Percentiles rank a stretch among this genome's conserved stretches.
phyloP scores from a whole-genome alignment of 768 basidiomycete species.

The Imleria badia region DNA sequence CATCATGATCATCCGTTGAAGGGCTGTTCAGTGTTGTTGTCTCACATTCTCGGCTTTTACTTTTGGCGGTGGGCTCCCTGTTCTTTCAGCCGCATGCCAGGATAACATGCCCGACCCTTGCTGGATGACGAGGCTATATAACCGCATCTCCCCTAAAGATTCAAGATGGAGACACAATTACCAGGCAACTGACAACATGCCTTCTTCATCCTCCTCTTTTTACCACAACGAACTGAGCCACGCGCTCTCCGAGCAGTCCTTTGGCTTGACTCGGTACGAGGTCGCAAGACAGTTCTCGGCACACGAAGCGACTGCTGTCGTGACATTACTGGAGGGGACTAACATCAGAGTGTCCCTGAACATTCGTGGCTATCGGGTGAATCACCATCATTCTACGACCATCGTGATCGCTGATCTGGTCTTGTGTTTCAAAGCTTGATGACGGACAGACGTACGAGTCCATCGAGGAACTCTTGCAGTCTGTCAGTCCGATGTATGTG shows the following conservation, averaged over 20 bases:
- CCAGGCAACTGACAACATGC: constrained; percentile 14
- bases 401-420: constrained; percentile 9
- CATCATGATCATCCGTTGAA: constrained; percentile 22
- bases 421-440: constrained; percentile 23
- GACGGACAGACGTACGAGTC: constrained; percentile 48
- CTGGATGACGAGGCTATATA: constrained; percentile 33
- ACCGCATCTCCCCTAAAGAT: constrained; percentile 11
- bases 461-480: constrained; percentile 56
- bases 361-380: constrained; percentile 56
- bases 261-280: constrained; percentile 50
- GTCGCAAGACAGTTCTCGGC: constrained; percentile 37
- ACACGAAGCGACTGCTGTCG: constrained; percentile 50
- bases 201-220: constrained; percentile 24
- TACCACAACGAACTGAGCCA: constrained; percentile 49
- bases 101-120: constrained; percentile 26
- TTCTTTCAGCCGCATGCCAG: constrained; percentile 3
- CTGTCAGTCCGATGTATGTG: constrained; percentile 54
- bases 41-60: constrained; percentile 12
- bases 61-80: constrained; percentile 12
- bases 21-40: constrained; percentile 11
- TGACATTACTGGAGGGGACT: constrained; percentile 58
- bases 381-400: constrained; percentile 7
- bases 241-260: constrained; percentile 58
- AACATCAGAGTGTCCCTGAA: constrained; percentile 48
- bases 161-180: constrained; percentile 20